These are phyloP conservation scores for Colletotrichum sojae DNA, from an alignment of 2,329 filamentous ascomycete genomes.

Conservation along the genomic window DNA sequence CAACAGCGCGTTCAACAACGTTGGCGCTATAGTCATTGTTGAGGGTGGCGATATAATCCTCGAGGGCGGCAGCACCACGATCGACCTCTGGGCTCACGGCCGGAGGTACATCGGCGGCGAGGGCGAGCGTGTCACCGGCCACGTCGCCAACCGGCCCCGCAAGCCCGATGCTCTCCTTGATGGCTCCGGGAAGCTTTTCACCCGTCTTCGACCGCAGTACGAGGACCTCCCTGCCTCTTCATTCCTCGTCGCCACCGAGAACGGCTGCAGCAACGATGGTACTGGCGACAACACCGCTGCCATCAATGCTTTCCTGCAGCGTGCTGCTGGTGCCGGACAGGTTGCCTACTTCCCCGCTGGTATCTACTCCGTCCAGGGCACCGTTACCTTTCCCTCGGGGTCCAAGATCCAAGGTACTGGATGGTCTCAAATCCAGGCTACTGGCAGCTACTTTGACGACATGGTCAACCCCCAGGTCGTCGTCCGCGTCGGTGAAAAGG, in stretches of 20 bases:
- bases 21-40: background rate
- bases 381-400: conserved; percentile 66
- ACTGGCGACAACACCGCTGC: conserved; percentile 46
- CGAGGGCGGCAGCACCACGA: background rate
- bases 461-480: conserved; percentile 73
- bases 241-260: conserved; percentile 22
- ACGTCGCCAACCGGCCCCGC: conserved; percentile 17
- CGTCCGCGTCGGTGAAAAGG: conserved; percentile 74
- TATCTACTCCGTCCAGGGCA: conserved; percentile 44
- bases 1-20: conserved; percentile 1
- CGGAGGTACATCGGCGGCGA: conserved; percentile 32
- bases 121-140: conserved; percentile 12
- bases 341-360: conserved; percentile 47
- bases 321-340: background rate
- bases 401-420: conserved; percentile 78
- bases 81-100: conserved; percentile 34
- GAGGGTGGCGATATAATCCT: background rate
- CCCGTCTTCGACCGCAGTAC: conserved; percentile 53
- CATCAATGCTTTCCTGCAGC: conserved; percentile 45
- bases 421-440: conserved; percentile 77
- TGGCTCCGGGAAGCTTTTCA: conserved; percentile 43
- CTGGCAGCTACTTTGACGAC: conserved; percentile 70
- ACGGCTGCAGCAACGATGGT: conserved; percentile 51
- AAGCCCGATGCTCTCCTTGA: conserved; percentile 34
- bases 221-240: conserved; percentile 36